Percentiles rank a stretch among this genome's conserved stretches.
phyloP scores from a whole-genome alignment of 129 eudicot species.

The Sambucus nigra region DNA sequence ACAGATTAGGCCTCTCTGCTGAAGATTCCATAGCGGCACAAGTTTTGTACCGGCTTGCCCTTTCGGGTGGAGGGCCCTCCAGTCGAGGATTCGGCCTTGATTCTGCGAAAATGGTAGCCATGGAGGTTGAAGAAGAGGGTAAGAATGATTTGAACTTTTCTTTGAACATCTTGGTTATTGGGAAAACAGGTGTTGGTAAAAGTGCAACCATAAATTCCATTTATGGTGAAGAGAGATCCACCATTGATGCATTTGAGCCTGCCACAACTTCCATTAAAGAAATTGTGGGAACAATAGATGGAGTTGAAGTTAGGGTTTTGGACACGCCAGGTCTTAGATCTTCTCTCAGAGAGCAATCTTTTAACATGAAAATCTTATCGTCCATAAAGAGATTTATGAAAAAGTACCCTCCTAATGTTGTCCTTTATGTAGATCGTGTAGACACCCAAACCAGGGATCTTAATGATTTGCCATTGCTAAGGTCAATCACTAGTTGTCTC shows the following conservation, averaged over 20 bases:
- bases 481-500: conserved; percentile 38
- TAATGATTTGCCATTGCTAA: conserved; percentile 42
- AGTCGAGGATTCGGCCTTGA: conserved; percentile 12
- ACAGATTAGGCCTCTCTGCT: conserved; percentile 27
- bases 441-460: conserved; percentile 30
- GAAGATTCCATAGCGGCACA: conserved; percentile 32
- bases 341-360: conserved; percentile 28
- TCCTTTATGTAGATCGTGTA: conserved; percentile 66
- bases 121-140: conserved; percentile 25
- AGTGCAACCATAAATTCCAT: conserved; percentile 71
- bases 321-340: conserved; percentile 78
- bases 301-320: conserved; percentile 40
- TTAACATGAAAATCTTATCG: conserved; percentile 32
- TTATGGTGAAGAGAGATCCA: conserved; percentile 39
- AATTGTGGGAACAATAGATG: conserved; percentile 36
- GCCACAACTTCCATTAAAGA: conserved; percentile 39
- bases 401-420: conserved; percentile 42
- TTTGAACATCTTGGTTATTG: conserved; percentile 53
- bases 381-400: conserved; percentile 32
- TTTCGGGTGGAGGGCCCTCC: conserved; percentile 19
- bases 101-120: conserved; percentile 13
- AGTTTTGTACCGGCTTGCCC: conserved; percentile 22
- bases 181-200: conserved; percentile 81
- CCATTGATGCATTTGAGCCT: conserved; percentile 41
- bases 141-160: conserved; percentile 24